phyloP scores from a whole-genome alignment of 2,329 filamentous ascomycete genomes.

The Aspergillus pseudoviridinutans region DNA sequence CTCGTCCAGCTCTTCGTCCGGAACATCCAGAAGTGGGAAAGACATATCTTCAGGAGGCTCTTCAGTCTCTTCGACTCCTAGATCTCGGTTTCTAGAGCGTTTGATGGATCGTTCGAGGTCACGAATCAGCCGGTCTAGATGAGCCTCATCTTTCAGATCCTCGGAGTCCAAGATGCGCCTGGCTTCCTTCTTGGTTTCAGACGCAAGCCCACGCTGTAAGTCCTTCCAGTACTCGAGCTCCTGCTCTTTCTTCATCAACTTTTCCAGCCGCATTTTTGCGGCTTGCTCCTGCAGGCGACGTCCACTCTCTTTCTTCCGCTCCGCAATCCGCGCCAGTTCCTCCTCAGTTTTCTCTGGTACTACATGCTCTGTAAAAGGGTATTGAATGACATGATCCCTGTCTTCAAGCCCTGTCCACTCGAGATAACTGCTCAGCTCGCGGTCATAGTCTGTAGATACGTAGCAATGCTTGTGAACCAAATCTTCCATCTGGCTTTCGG shows the following conservation, averaged over 20 bases:
- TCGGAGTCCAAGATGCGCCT: slow-evolving; percentile 81
- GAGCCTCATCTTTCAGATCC: slow-evolving; percentile 85
- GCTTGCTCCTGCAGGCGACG: slow-evolving; percentile 90
- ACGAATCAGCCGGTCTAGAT: slow-evolving; percentile 77
- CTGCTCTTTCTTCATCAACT: slow-evolving; percentile 91
- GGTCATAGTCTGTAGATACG: slow-evolving; percentile 76
- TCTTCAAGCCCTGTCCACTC: slow-evolving; percentile 93
- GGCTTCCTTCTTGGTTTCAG: slow-evolving; percentile 85
- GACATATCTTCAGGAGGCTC: slow-evolving; percentile 74
- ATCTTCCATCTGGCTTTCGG: slow-evolving; percentile 78
- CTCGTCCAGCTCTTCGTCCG: slow-evolving; percentile 91
- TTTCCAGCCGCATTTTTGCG: slow-evolving; percentile 93
- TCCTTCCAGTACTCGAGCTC: slow-evolving; percentile 92
- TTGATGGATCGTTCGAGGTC: slow-evolving; percentile 89
- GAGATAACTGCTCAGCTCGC: slow-evolving; percentile 70
- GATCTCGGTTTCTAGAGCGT: slow-evolving; percentile 86
- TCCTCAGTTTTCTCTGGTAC: slow-evolving; percentile 90
- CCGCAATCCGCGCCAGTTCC: slow-evolving; percentile 82
- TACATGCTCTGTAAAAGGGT: slow-evolving; percentile 88
- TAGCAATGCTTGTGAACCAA: slow-evolving; percentile 89
- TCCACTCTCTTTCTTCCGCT: slow-evolving; percentile 92
- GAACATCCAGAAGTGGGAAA: slow-evolving; percentile 82
- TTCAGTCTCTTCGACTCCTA: slow-evolving; percentile 77
- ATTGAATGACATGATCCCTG: slow-evolving; percentile 82
- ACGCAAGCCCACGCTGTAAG: slow-evolving; percentile 66